phyloP scores from a whole-genome alignment of 2,329 filamentous ascomycete genomes.

The Curvularia lunata region DNA sequence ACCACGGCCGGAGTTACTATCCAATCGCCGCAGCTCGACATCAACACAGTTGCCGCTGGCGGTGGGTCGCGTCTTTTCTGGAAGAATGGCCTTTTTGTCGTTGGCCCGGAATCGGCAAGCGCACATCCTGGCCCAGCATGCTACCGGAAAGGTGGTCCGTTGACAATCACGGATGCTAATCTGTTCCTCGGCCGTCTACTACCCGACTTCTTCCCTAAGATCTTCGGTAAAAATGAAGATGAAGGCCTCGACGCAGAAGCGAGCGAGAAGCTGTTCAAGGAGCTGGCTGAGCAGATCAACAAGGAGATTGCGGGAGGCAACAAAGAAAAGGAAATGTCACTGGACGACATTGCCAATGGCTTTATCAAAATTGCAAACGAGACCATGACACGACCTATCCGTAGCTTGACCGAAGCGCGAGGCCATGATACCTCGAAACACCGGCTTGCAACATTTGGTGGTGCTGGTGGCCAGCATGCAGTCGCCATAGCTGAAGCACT shows the following conservation, averaged over 20 bases:
- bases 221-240: slow-evolving; percentile 89
- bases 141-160: slow-evolving; percentile 85
- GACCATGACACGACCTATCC: slow-evolving; percentile 88
- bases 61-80: slow-evolving; percentile 86
- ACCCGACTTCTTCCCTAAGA: slow-evolving; percentile 92
- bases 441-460: slow-evolving; percentile 89
- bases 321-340: slow-evolving; percentile 67
- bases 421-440: slow-evolving; percentile 91
- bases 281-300: slow-evolving; percentile 80
- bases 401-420: slow-evolving; percentile 89
- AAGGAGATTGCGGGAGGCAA: slow-evolving; percentile 69
- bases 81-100: slow-evolving; percentile 86
- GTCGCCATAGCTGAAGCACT: slow-evolving; percentile 88
- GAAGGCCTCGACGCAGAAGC: slow-evolving; percentile 78
- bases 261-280: slow-evolving; percentile 75
- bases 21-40: slow-evolving; percentile 89
- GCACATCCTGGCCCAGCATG: slow-evolving; percentile 90
- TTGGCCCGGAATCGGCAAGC: slow-evolving; percentile 86
- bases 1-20: slow-evolving; percentile 94
- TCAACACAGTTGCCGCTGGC: slow-evolving; percentile 92
- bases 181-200: slow-evolving; percentile 82
- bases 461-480: slow-evolving; percentile 88
- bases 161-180: slow-evolving; percentile 94
- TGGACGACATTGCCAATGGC: slow-evolving; percentile 86
- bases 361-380: slow-evolving; percentile 92